Evolutionary conservation across 495 filamentous ascomycete genomes (phyloP).

Genomic region (Jackrogersella multiformis): DNA sequence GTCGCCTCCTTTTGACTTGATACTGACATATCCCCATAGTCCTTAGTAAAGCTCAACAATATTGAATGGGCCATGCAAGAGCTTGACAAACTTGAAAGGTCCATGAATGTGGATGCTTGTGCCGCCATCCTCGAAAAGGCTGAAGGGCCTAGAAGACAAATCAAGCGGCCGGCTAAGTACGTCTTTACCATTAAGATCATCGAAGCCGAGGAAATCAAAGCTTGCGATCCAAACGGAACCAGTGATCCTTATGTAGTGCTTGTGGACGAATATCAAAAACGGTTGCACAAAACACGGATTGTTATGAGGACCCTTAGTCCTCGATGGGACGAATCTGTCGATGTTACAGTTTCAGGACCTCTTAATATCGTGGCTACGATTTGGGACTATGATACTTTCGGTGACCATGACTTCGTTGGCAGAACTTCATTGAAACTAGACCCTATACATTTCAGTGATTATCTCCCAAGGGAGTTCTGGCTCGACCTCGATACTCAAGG

Average conservation of each 20-base stretch:
- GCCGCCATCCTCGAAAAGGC: slow-evolving; percentile 79
- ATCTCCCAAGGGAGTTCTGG: slow-evolving; percentile 95
- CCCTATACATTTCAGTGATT: slow-evolving; percentile 94
- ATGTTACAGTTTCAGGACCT: slow-evolving; percentile 91
- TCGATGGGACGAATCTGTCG: slow-evolving; percentile 96
- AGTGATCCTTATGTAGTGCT: slow-evolving; percentile 98
- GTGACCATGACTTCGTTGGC: slow-evolving; percentile 97
- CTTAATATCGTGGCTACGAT: slow-evolving; percentile 96
- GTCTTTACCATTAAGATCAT: slow-evolving; percentile 99
- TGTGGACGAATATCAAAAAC: slow-evolving; percentile 96
- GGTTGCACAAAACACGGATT: slow-evolving; percentile 93
- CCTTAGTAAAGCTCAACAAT: slow-evolving; percentile 97
- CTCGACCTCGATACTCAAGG: slow-evolving; percentile 97
- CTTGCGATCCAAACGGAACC: slow-evolving; percentile 91
- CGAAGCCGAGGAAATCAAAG: slow-evolving; percentile 97
- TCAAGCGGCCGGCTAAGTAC: slow-evolving; percentile 77
- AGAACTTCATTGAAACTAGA: slow-evolving; percentile 95
- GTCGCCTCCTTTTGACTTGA: neutral
- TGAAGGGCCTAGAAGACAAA: slow-evolving; percentile 58
- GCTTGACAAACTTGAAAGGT: slow-evolving; percentile 86
- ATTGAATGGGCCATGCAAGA: slow-evolving; percentile 91
- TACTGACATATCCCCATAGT: slow-evolving; percentile 62
- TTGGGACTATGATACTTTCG: slow-evolving; percentile 98
- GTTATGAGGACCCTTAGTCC: slow-evolving; percentile 93
- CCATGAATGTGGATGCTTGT: slow-evolving; percentile 93